Evolutionary conservation across 2,329 filamentous ascomycete species (phyloP).

Genomic region (Colletotrichum tofieldiae): DNA sequence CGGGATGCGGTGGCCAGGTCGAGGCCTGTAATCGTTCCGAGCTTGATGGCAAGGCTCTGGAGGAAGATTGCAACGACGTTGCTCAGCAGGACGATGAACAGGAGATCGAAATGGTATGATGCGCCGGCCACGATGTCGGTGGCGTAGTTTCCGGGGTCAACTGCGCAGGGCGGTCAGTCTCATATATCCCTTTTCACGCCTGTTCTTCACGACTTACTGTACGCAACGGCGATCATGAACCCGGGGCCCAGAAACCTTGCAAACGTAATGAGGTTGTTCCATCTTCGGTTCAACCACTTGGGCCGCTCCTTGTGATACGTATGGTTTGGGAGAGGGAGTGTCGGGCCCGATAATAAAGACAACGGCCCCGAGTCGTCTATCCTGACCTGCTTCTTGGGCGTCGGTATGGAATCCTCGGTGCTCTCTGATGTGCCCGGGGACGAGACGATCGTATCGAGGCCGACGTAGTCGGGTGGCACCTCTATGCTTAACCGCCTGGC

Average conservation of each 20-base stretch:
- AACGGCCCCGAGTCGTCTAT: slow-evolving; percentile 5
- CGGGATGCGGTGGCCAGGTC: slow-evolving; percentile 79
- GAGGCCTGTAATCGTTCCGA: slow-evolving; percentile 78
- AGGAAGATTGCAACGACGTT: slow-evolving; percentile 81
- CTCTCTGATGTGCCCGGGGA: slow-evolving; percentile 31
- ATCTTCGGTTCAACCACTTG: slow-evolving; percentile 12
- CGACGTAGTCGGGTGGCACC: slow-evolving; percentile 26
- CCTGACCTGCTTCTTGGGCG: slow-evolving; percentile 2
- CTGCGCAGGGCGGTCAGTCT: slow-evolving; percentile 48
- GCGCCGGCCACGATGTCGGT: slow-evolving; percentile 80
- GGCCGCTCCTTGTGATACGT: background rate
- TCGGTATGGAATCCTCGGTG: slow-evolving; percentile 1
- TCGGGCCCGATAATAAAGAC: slow-evolving; percentile 8
- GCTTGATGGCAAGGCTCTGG: slow-evolving; percentile 78
- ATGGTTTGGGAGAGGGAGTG: slow-evolving; percentile 1
- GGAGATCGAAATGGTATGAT: slow-evolving; percentile 74
- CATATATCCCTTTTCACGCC: background rate
- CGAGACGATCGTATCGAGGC: slow-evolving; percentile 23
- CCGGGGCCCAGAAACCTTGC: slow-evolving; percentile 72
- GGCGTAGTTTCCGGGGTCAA: slow-evolving; percentile 78
- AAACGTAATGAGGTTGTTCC: slow-evolving; percentile 23
- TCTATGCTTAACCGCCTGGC: slow-evolving; percentile 30
- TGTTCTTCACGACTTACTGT: slow-evolving; percentile 60
- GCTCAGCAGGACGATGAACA: slow-evolving; percentile 79
- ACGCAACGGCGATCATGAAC: slow-evolving; percentile 75